Evolutionary conservation across 805 yeast genomes (phyloP), one percentile per base, ranked within the genome.

Genomic region (Ogataea trehalophila): DNA sequence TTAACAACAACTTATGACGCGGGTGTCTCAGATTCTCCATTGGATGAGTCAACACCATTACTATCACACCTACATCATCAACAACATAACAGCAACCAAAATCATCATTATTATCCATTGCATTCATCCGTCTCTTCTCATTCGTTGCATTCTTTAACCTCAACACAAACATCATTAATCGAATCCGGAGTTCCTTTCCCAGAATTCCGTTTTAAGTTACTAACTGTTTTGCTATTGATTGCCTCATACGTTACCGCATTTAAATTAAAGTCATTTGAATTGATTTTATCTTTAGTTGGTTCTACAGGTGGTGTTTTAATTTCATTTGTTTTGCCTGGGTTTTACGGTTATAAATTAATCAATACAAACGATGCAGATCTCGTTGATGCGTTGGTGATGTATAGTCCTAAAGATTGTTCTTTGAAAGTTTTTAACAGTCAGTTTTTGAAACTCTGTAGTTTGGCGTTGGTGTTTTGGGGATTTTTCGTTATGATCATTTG

Each of bases 291-390:
- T 1, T 68, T 86, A 44, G 90, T 86, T 9, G 95, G 95, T 4
- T 85, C 91, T 5, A 86, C 94, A 0, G 95, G 95, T 0, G 86
- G 91, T 5, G 87, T 91, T 0, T 72, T 88, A 23, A 86, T 86
- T 43, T 81, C 89, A 22, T 86, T 85, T 63, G 84, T 85, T 9
- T 70, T 86, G 39, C 95, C 95, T 0, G 94, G 95, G 0, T 68
- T 82, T 47, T 86, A 85, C 63, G 92, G 92, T 0, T 85, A 68
- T 60, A 75, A 80, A 60, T 63, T 79, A 46, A 72, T 79, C n/a
- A 73, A 54, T n/a, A 54, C 59, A 6, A 43, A 57, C 20, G 60
- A 64, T 41, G 39, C 46, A 6, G 38, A 37, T 2, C 42, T 55
- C 26, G 26, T 42, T 8, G 51, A 48, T 9, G 48, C 39, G n/a